Evolutionary conservation across 129 eudicot genomes (phyloP).

Genomic region (Artemisia argyi): DNA sequence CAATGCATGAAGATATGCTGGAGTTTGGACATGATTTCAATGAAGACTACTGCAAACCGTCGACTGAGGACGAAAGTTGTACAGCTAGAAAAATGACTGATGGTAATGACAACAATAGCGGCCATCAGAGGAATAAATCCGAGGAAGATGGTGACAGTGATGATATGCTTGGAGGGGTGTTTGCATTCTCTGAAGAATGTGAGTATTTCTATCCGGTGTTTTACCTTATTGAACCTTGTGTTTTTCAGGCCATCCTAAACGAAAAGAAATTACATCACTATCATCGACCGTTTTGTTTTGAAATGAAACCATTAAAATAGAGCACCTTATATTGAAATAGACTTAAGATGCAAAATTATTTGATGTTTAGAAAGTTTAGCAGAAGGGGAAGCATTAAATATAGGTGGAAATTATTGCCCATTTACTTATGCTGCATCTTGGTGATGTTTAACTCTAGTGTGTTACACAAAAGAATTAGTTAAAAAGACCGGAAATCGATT

Average conservation of each 20-base stretch:
- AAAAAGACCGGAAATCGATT: too few species aligned
- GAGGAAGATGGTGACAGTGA: conserved; percentile 75
- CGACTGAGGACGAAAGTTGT: conserved; percentile 35
- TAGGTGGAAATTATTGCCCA: too few species aligned
- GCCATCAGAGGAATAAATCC: conserved; percentile 39
- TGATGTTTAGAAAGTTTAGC: too few species aligned
- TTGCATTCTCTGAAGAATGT: conserved; percentile 82
- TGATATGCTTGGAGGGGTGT: conserved; percentile 79
- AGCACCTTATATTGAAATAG: background rate
- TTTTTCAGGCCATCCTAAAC: background rate
- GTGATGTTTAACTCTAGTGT: too few species aligned
- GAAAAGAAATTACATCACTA: background rate
- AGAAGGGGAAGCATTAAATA: too few species aligned
- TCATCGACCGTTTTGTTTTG: background rate
- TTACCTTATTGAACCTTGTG: background rate
- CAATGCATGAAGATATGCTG: conserved; percentile 55
- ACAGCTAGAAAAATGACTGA: conserved; percentile 39
- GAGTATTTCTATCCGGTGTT: conserved; percentile 10
- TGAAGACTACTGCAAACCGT: conserved; percentile 56
- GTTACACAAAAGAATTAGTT: too few species aligned
- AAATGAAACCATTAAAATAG: background rate
- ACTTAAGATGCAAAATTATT: background rate
- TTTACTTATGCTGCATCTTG: too few species aligned
- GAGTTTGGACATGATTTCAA: conserved; percentile 51
- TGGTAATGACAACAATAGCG: conserved; percentile 43